Percentiles rank a stretch among this genome's conserved stretches.
Evolutionary conservation across 768 basidiomycete genomes (phyloP).

Genomic region (Lentinula detonsa): DNA sequence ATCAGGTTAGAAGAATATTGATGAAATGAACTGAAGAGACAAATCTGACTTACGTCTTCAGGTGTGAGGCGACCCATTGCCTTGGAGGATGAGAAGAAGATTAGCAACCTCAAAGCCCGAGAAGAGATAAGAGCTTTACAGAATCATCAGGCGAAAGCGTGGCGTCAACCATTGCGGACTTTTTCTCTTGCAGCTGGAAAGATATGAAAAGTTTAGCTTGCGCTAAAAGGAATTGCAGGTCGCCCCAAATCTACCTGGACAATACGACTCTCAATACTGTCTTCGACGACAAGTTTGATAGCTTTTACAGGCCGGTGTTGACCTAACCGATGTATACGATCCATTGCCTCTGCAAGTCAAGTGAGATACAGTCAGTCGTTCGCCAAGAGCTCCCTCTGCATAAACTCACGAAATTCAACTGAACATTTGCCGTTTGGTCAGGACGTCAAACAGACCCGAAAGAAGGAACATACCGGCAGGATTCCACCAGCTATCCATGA

Average conservation of each 20-base stretch:
- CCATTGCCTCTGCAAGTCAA: constrained; percentile 76
- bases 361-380: neutral
- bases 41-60: constrained; percentile 54
- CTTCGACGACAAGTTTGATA: constrained; percentile 91
- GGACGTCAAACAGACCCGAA: neutral
- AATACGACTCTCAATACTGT: constrained; percentile 94
- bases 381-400: neutral
- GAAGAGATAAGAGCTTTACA: constrained; percentile 31
- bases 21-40: neutral
- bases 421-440: constrained; percentile 12
- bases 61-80: constrained; percentile 94
- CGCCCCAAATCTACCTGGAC: constrained; percentile 53
- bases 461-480: constrained; percentile 60
- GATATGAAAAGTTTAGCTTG: neutral
- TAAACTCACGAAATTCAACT: constrained; percentile 73
- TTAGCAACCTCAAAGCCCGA: neutral
- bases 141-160: constrained; percentile 79
- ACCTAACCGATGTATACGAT: constrained; percentile 94
- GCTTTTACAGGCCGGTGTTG: constrained; percentile 91
- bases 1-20: neutral
- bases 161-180: constrained; percentile 90
- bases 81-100: constrained; percentile 23
- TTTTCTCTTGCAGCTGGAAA: constrained; percentile 89
- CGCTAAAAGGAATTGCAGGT: neutral
- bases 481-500: constrained; percentile 99